Base-by-base conservation (phyloP, 768 basidiomycete species). In the Mycena alexandri region DNA sequence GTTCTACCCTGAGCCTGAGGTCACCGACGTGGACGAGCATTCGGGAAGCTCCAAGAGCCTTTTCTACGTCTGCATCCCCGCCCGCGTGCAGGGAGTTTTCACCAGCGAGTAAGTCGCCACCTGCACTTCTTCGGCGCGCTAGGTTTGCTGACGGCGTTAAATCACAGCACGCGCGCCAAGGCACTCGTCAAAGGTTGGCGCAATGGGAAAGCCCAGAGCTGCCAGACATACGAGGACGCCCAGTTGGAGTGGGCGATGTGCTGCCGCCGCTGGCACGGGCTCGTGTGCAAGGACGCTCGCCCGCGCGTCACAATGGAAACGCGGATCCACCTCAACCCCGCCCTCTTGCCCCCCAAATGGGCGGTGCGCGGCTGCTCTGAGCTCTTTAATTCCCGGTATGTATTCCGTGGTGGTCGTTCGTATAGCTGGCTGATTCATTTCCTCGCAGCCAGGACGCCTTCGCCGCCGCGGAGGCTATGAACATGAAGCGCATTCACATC, bases 271-370 rank as follows among this genome's bases (percentile, higher is more conserved):
- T 41, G 36, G 53, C 53, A 54, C 21, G 53, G 53, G 0, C 2
- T 4, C 14, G 21, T 41, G 10, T 54, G 53, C 53, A 19, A 21
- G n/a, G 38, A 54, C 21, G 36, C 36, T 1, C 53, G 53, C 36
- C 53, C 53, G 4, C 53, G 13, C 13, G 36, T 54, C 8, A 54
- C 36, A 5, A 41, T 41, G 36, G 12, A 41, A 2, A 54, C 53
- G 1, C 53, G 53, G 5, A 22, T 54, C 13, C 21, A 13, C 53
- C 36, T 54, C 36, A 54, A 54, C 53, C 53, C 53, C 13, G 53
- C 16, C 11, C 53, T 54, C 21, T 10, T 5, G 19, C 9, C 5
- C 5, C n/a, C 22, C 6, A 41, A 54, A n/a, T 54, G 53, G 53
- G 53, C 53, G 10, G n/a, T 54, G 9, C n/a, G 21, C 3, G 53